These are phyloP conservation scores for Coniochaeta hoffmannii DNA, from an alignment of 2,329 filamentous ascomycete genomes.

Conservation along the genomic window DNA sequence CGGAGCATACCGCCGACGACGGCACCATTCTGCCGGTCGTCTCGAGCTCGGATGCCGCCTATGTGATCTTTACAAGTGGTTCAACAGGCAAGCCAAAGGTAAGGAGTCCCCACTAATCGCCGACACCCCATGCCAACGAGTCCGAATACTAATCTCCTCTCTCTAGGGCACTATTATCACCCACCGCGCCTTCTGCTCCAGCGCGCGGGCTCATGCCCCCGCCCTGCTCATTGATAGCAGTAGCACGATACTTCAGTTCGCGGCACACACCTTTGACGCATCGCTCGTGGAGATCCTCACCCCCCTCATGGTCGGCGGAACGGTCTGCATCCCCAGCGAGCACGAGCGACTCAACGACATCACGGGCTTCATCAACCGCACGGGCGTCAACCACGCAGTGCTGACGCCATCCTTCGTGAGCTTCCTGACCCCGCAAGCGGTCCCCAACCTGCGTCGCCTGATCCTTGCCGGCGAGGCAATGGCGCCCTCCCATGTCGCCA, in stretches of 20 bases:
- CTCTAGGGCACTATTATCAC: conserved; percentile 12
- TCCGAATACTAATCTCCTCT: not conserved
- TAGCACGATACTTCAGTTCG: conserved; percentile 12
- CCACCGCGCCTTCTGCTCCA: conserved; percentile 15
- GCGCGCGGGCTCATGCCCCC: conserved; percentile 12
- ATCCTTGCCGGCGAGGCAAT: conserved; percentile 20
- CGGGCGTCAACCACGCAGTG: conserved; percentile 16
- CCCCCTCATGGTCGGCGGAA: conserved; percentile 15
- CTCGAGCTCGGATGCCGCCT: conserved; percentile 10
- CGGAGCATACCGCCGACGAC: not conserved
- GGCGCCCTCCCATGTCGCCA: conserved; percentile 12
- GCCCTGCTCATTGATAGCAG: conserved; percentile 10
- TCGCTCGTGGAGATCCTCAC: conserved; percentile 17
- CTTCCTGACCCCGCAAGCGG: conserved; percentile 17
- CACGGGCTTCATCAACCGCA: conserved; percentile 18
- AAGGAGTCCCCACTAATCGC: not conserved
- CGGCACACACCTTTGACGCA: conserved; percentile 16
- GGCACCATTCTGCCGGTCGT: not conserved
- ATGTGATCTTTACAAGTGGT: conserved; percentile 17
- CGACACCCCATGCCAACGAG: not conserved
- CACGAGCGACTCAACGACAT: conserved; percentile 30
- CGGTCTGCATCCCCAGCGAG: conserved; percentile 32
- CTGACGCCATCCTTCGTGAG: conserved; percentile 20
- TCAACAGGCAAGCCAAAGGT: conserved; percentile 16
- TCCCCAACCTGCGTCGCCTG: conserved; percentile 16